Evolutionary conservation across 2,329 filamentous ascomycete genomes (phyloP).

Genomic region (Scytalidium lignicola): DNA sequence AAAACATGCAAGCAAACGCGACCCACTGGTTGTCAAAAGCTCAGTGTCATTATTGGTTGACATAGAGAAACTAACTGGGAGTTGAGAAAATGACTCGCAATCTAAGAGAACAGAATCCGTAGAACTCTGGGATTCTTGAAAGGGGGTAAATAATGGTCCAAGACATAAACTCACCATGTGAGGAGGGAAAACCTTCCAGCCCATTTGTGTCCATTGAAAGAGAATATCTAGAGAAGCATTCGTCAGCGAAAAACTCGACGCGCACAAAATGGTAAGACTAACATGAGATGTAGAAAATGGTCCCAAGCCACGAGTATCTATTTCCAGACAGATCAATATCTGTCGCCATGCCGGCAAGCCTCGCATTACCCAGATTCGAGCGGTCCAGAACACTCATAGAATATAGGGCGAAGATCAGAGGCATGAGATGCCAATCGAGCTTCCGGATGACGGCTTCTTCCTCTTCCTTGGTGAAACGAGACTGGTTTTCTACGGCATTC

Average conservation of each 20-base stretch:
- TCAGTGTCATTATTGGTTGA: neutral
- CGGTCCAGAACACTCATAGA: conserved; percentile 39
- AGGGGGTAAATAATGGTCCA: neutral
- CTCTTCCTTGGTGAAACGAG: conserved; percentile 8
- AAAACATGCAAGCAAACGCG: conserved; percentile 51
- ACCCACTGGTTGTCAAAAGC: conserved; percentile 3
- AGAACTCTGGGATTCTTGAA: neutral
- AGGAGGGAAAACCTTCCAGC: conserved; percentile 27
- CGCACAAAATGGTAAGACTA: neutral
- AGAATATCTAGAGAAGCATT: conserved; percentile 17
- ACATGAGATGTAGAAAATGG: conserved; percentile 27
- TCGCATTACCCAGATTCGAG: conserved; percentile 45
- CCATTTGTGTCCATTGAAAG: conserved; percentile 29
- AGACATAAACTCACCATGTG: conserved; percentile 18
- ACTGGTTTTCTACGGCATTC: neutral
- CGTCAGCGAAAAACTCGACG: neutral
- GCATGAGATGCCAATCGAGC: conserved; percentile 11
- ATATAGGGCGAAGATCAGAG: conserved; percentile 15
- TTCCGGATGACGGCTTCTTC: conserved; percentile 10
- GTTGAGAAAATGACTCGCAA: neutral
- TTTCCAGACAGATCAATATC: conserved; percentile 40
- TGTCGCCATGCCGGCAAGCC: conserved; percentile 43
- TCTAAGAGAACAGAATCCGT: neutral
- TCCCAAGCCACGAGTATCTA: conserved; percentile 27
- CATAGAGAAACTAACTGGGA: neutral